Conservation (phyloP, 306 rosid species). For the Castanopsis chinensis region DNA sequence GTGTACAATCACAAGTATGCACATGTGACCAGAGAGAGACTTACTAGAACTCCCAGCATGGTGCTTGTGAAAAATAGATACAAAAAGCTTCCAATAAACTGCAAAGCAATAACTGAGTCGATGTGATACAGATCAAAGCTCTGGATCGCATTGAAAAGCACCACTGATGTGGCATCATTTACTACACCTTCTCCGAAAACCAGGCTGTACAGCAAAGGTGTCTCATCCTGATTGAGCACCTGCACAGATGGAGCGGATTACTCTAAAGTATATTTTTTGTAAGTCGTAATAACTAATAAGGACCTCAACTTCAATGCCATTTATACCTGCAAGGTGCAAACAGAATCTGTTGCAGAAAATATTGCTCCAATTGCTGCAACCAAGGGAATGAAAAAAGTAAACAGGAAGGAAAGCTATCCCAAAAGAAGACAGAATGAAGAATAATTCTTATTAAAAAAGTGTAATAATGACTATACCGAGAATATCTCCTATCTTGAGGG, state of each 20-base stretch:
- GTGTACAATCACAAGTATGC: background rate
- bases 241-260: slow-evolving; percentile 26
- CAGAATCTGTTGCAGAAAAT: slow-evolving; percentile 95
- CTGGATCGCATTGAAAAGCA: slow-evolving; percentile 95
- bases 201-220: slow-evolving; percentile 75
- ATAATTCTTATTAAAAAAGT: background rate
- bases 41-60: slow-evolving; percentile 64
- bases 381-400: slow-evolving; percentile 16
- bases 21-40: slow-evolving; percentile 28
- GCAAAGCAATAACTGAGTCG: slow-evolving; percentile 58
- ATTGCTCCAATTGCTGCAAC: slow-evolving; percentile 91
- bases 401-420: slow-evolving; percentile 7
- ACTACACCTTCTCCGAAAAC: slow-evolving; percentile 98
- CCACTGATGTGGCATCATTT: slow-evolving; percentile 94
- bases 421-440: slow-evolving; percentile 1
- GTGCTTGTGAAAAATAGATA: slow-evolving; percentile 78
- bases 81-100: slow-evolving; percentile 60
- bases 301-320: slow-evolving; percentile 1
- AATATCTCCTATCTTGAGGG: slow-evolving; percentile 86
- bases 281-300: background rate
- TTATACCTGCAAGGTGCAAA: slow-evolving; percentile 88
- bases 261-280: background rate
- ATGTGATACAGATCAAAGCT: slow-evolving; percentile 84
- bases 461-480: slow-evolving; percentile 52
- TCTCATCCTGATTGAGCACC: slow-evolving; percentile 95